Evolutionary conservation across 768 basidiomycete genomes (phyloP).

Genomic region (Podaxis sp.): DNA sequence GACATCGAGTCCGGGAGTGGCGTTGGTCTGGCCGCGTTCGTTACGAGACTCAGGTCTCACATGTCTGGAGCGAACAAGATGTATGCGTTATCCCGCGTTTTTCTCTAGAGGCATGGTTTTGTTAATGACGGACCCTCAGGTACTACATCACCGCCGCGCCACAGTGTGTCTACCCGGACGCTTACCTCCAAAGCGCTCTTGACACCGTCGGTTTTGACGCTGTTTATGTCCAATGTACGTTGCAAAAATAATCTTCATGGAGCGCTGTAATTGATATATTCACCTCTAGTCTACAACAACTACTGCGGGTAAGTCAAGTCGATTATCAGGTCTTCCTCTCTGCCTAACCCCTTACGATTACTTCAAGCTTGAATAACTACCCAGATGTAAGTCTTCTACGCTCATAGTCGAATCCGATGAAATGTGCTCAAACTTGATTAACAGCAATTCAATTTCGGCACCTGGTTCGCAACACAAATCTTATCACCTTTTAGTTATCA

Average conservation of each 20-base stretch:
- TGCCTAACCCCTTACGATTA: not conserved
- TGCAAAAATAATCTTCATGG: not conserved
- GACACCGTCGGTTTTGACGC: conserved; percentile 62
- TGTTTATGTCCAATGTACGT: conserved; percentile 53
- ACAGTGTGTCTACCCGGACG: conserved; percentile 64
- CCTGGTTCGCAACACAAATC: conserved; percentile 33
- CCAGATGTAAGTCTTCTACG: conserved; percentile 31
- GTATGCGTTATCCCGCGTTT: conserved; percentile 26
- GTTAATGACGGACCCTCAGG: conserved; percentile 18
- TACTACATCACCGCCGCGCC: conserved; percentile 58
- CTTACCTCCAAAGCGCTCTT: conserved; percentile 49
- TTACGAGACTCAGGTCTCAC: conserved; percentile 43
- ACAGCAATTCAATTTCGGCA: conserved; percentile 47
- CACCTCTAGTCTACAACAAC: conserved; percentile 38
- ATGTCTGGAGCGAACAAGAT: conserved; percentile 47
- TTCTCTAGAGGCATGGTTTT: not conserved
- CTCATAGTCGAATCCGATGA: not conserved
- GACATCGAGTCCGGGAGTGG: conserved; percentile 62
- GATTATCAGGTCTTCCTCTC: not conserved
- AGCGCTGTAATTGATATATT: not conserved
- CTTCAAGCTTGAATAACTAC: conserved; percentile 38
- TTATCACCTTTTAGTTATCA: not conserved
- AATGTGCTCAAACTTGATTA: not conserved
- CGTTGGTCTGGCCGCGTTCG: conserved; percentile 47
- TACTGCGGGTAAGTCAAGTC: conserved; percentile 34